phyloP scores from a whole-genome alignment of 257 asterid genomes.

The Mitragyna speciosa region DNA sequence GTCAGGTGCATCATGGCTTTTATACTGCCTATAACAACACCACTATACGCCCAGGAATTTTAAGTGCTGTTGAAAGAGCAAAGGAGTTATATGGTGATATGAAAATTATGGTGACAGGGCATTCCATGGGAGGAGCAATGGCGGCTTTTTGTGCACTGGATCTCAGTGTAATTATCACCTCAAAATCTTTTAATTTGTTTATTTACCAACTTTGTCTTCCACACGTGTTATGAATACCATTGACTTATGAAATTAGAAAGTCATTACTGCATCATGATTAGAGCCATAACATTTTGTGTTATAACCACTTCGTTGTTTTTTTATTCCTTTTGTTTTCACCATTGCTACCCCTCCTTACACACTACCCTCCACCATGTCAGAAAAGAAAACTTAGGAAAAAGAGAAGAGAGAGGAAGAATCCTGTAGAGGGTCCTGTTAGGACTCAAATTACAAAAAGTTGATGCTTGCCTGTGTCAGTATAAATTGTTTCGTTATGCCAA shows the following conservation, averaged over 20 bases:
- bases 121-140: constrained; percentile 99
- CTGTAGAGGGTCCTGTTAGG: background rate
- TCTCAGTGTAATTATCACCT: constrained; percentile 51
- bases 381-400: background rate
- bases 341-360: background rate
- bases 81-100: constrained; percentile 63
- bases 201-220: background rate
- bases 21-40: constrained; percentile 90
- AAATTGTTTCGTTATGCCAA: background rate
- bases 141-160: constrained; percentile 94
- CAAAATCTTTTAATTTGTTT: constrained; percentile 4
- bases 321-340: background rate
- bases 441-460: background rate
- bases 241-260: background rate
- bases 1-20: constrained; percentile 97
- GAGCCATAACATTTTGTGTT: background rate
- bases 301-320: background rate
- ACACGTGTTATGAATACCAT: background rate
- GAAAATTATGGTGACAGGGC: constrained; percentile 78
- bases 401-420: background rate
- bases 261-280: constrained; percentile 16
- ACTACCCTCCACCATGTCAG: background rate
- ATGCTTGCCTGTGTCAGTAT: too few species aligned
- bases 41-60: constrained; percentile 71
- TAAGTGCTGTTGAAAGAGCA: constrained; percentile 54